phyloP scores from a whole-genome alignment of 805 yeast genomes.

The Candida pseudoglaebosa region DNA sequence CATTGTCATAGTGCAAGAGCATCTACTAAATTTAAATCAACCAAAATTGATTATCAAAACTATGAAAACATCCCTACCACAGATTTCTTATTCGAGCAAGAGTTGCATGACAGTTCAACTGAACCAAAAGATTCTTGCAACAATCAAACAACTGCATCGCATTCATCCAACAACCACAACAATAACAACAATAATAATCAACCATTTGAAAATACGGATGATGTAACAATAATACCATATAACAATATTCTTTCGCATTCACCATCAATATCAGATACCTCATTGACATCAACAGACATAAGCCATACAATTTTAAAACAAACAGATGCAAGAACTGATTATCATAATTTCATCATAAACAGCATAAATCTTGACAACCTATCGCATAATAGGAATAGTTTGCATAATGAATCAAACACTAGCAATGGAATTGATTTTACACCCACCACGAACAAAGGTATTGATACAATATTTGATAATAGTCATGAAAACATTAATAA shows the following conservation, averaged over 20 bases:
- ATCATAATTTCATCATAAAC: neutral
- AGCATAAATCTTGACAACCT: neutral
- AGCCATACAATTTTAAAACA: neutral
- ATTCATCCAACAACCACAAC: neutral
- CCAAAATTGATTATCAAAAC: conserved; percentile 27
- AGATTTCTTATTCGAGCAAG: neutral
- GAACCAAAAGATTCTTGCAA: conserved; percentile 1
- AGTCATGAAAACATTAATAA: conserved; percentile 5
- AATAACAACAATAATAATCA: neutral
- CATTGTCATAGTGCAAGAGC: conserved; percentile 52
- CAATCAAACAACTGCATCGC: neutral
- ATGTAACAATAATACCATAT: conserved; percentile 16
- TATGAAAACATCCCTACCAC: conserved; percentile 2
- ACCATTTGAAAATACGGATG: conserved; percentile 4
- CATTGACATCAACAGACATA: conserved; percentile 5
- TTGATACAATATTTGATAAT: neutral
- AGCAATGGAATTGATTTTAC: neutral
- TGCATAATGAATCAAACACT: conserved; percentile 1
- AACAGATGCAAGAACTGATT: neutral
- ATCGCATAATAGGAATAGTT: neutral
- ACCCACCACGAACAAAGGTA: neutral
- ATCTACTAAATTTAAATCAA: conserved; percentile 44
- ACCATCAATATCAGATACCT: conserved; percentile 8
- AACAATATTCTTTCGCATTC: conserved; percentile 10
- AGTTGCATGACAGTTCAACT: neutral